Evolutionary conservation across 1,139 yeast species (phyloP).

Genomic region (Candida tetrigidarum): DNA sequence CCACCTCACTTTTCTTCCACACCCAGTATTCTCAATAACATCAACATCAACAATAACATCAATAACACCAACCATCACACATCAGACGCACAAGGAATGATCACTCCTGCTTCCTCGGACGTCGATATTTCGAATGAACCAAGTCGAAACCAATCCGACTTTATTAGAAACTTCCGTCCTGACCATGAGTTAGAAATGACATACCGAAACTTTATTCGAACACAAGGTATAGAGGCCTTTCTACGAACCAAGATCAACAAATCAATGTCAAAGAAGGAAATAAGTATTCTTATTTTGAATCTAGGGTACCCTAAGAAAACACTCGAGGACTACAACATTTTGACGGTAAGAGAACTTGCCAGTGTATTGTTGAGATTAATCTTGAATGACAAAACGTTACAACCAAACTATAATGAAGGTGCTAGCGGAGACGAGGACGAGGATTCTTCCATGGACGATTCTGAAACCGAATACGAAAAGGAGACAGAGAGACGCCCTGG

Average conservation of each 20-base stretch:
- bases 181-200: conserved; percentile 12
- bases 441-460: conserved; percentile 1
- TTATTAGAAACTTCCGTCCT: conserved; percentile 9
- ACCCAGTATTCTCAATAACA: background rate
- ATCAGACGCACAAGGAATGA: conserved; percentile 2
- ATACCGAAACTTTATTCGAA: conserved; percentile 52
- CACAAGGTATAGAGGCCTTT: conserved; percentile 58
- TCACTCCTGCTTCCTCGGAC: conserved; percentile 5
- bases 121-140: background rate
- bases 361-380: conserved; percentile 21
- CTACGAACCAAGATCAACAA: conserved; percentile 57
- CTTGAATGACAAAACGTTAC: conserved; percentile 15
- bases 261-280: conserved; percentile 52
- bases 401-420: background rate
- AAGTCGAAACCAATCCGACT: background rate
- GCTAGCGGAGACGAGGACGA: conserved; percentile 2
- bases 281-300: conserved; percentile 44
- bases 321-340: conserved; percentile 14
- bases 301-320: conserved; percentile 39
- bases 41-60: background rate
- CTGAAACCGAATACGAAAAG: background rate
- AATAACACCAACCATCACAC: background rate
- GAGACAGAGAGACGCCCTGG: conserved; percentile 2
- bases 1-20: background rate
- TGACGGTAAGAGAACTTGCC: conserved; percentile 19